Evolutionary conservation across 2,329 filamentous ascomycete genomes (phyloP).

Genomic region (Aspergillus alliaceus): DNA sequence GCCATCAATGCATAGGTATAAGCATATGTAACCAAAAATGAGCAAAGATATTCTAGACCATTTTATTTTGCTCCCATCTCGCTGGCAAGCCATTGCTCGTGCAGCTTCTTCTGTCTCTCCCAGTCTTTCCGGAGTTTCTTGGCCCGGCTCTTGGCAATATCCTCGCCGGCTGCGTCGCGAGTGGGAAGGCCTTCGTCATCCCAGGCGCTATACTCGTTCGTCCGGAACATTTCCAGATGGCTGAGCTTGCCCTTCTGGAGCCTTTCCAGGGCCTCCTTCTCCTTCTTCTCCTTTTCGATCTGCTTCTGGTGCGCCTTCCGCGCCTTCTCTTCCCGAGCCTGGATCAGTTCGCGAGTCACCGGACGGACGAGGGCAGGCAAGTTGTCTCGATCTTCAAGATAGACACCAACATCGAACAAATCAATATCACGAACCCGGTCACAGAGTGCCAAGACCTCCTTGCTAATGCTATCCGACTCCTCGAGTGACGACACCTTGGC

Average conservation of each 20-base stretch:
- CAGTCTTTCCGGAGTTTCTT: conserved; percentile 38
- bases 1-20: background rate
- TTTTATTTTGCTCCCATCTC: background rate
- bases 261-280: conserved; percentile 47
- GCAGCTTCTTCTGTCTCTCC: conserved; percentile 59
- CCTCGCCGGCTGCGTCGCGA: conserved; percentile 1
- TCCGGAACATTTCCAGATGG: conserved; percentile 46
- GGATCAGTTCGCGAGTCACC: conserved; percentile 59
- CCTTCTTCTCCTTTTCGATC: conserved; percentile 50
- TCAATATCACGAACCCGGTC: conserved; percentile 79
- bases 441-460: conserved; percentile 72
- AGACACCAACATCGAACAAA: conserved; percentile 79
- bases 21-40: background rate
- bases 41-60: background rate
- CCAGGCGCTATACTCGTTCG: conserved; percentile 4
- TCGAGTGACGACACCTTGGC: conserved; percentile 38
- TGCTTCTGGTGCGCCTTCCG: conserved; percentile 47
- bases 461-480: conserved; percentile 57
- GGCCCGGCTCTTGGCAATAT: background rate
- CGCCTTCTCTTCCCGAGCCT: conserved; percentile 56
- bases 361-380: conserved; percentile 72
- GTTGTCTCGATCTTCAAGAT: conserved; percentile 76
- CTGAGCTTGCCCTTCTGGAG: conserved; percentile 61
- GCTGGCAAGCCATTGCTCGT: conserved; percentile 36
- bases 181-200: conserved; percentile 4